Conservation (phyloP, 176 grass and related monocot species). For the Stipa capillata region DNA sequence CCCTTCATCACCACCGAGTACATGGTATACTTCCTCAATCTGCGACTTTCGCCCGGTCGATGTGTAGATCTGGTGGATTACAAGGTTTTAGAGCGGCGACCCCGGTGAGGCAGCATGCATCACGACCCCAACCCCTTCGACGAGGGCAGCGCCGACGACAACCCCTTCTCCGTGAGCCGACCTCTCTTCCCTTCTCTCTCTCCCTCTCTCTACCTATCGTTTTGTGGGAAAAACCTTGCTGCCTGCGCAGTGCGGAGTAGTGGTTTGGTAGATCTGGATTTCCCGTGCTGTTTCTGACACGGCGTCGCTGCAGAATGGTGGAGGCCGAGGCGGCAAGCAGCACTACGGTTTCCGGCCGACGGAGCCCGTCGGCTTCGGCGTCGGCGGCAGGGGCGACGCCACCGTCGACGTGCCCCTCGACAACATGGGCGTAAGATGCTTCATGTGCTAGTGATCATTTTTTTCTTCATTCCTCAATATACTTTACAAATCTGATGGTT, state of each 20-base stretch:
- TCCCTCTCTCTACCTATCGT: not conserved
- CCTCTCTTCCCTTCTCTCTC: not conserved
- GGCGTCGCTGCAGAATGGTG: slow-evolving; percentile 33
- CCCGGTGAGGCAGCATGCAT: slow-evolving; percentile 21
- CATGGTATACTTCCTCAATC: slow-evolving; percentile 43
- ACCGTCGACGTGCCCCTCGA: slow-evolving; percentile 60
- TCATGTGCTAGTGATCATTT: not conserved
- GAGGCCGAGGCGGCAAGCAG: slow-evolving; percentile 13
- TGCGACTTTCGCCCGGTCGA: not conserved
- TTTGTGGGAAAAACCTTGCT: not conserved
- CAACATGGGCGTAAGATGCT: slow-evolving; percentile 44
- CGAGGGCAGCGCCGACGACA: slow-evolving; percentile 42
- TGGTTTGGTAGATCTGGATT: slow-evolving; percentile 23
- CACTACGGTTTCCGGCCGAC: slow-evolving; percentile 52
- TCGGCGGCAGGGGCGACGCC: slow-evolving; percentile 45
- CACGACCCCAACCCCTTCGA: slow-evolving; percentile 75
- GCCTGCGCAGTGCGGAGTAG: not conserved
- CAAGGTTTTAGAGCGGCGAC: not conserved
- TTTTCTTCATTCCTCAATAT: not conserved
- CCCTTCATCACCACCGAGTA: slow-evolving; percentile 66
- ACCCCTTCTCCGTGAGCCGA: slow-evolving; percentile 42
- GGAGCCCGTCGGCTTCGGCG: slow-evolving; percentile 42
- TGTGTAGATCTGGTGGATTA: not conserved
- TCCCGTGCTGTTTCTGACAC: not conserved
- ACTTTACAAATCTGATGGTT: not conserved